Evolutionary conservation across 306 rosid genomes (phyloP).

Genomic region (Psophocarpus tetragonolobus): DNA sequence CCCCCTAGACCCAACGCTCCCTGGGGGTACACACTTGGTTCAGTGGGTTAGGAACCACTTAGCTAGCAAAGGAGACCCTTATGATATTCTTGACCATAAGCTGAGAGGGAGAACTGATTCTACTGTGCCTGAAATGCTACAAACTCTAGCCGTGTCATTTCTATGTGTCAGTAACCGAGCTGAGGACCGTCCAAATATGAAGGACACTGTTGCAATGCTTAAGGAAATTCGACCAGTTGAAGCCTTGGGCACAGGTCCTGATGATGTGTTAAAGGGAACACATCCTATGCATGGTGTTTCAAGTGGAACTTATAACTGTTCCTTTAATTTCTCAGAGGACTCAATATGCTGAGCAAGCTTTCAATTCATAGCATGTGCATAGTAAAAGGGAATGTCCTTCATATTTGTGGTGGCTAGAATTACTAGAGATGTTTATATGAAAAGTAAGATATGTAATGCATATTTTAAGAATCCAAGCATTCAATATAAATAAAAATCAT

Average conservation of each 20-base stretch:
- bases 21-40: constrained; percentile 64
- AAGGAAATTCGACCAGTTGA: constrained; percentile 59
- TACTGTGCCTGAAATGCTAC: constrained; percentile 71
- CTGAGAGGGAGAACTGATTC: constrained; percentile 68
- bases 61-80: constrained; percentile 50
- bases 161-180: constrained; percentile 54
- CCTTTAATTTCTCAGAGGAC: constrained; percentile 61
- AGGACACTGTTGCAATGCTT: constrained; percentile 80
- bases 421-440: constrained; percentile 25
- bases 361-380: constrained; percentile 37
- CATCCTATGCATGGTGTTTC: constrained; percentile 41
- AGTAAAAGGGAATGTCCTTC: constrained; percentile 26
- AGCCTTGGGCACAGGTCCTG: constrained; percentile 33
- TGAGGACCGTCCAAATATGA: constrained; percentile 81
- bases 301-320: constrained; percentile 52
- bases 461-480: constrained; percentile 32
- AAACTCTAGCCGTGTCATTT: constrained; percentile 71
- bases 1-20: constrained; percentile 88
- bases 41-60: constrained; percentile 82
- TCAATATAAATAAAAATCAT: constrained; percentile 11
- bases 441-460: constrained; percentile 32
- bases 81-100: constrained; percentile 68
- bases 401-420: constrained; percentile 39
- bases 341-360: constrained; percentile 41
- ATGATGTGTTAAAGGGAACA: constrained; percentile 43